Conservation (phyloP, 2,329 filamentous ascomycete species). For the Nectriaceae sp. region DNA sequence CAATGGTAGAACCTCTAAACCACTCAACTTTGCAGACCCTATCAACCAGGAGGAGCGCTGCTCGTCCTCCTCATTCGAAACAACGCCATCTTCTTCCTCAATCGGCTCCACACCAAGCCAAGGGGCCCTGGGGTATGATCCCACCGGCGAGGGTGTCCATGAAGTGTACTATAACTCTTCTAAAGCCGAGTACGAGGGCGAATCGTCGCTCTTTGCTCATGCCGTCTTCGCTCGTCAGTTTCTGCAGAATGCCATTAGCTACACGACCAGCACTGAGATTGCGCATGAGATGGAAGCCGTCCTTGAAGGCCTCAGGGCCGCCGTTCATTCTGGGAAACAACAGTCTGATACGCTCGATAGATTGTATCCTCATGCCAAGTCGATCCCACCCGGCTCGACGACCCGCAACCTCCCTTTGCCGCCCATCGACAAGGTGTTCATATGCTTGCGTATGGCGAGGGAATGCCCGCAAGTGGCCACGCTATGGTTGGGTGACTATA, state of each 20-base stretch:
- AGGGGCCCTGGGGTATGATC: too few relatives aligned
- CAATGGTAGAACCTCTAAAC: too few relatives aligned
- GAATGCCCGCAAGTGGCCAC: too few relatives aligned
- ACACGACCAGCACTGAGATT: slow-evolving; percentile 12
- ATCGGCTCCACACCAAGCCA: not conserved
- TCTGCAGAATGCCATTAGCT: slow-evolving; percentile 22
- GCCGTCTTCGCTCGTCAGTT: slow-evolving; percentile 24
- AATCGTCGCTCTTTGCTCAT: slow-evolving; percentile 20
- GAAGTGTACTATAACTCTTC: slow-evolving; percentile 1
- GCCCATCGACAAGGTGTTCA: too few relatives aligned
- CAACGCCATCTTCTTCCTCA: slow-evolving; percentile 6
- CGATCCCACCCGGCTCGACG: slow-evolving; percentile 1
- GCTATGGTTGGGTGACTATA: slow-evolving; percentile 16
- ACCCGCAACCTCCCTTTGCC: slow-evolving; percentile 3
- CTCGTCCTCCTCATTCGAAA: slow-evolving; percentile 5
- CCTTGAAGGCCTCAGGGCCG: slow-evolving; percentile 13
- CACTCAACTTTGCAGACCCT: too few relatives aligned
- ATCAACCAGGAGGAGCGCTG: too few relatives aligned
- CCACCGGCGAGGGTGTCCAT: too few relatives aligned
- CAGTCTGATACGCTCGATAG: slow-evolving; percentile 5
- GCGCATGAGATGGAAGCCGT: slow-evolving; percentile 21
- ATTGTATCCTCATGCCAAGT: slow-evolving; percentile 7
- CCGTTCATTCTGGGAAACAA: slow-evolving; percentile 14
- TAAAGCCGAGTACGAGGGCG: slow-evolving; percentile 20
- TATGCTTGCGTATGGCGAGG: too few relatives aligned